These are phyloP conservation scores for Schwanniomyces vanrijiae DNA, from an alignment of 805 yeast species.

Conservation along the genomic window DNA sequence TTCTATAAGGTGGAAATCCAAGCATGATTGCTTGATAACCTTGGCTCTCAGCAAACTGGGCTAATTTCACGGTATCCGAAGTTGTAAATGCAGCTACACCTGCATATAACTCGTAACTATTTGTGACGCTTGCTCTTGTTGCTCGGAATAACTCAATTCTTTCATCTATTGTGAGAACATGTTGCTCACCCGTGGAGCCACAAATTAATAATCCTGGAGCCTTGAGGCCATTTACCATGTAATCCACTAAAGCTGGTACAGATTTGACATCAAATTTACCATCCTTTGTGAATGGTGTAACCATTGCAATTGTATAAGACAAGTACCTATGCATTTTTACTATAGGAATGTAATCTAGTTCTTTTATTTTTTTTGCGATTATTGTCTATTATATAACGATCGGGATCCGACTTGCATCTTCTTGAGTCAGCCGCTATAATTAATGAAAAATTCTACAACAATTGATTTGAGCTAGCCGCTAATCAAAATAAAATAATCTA, in stretches of 20 bases:
- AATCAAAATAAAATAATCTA: no score
- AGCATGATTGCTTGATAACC: conserved; percentile 3
- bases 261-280: background rate
- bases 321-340: background rate
- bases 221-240: background rate
- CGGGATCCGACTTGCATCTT: no score
- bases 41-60: background rate
- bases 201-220: conserved; percentile 1
- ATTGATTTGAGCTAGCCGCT: no score
- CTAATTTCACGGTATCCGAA: background rate
- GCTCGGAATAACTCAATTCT: background rate
- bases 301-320: background rate
- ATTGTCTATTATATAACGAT: background rate
- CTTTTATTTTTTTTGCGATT: background rate
- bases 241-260: background rate
- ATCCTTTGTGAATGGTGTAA: background rate
- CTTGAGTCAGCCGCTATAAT: no score
- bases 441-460: no score
- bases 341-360: no score
- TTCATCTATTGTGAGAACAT: background rate
- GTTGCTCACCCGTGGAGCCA: conserved; percentile 3
- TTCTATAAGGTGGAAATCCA: conserved; percentile 3
- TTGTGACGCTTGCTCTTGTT: background rate
- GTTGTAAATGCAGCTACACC: conserved; percentile 3
- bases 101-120: background rate